Conservation (phyloP, 2,329 filamentous ascomycete species). For the Colletotrichum lentis region DNA sequence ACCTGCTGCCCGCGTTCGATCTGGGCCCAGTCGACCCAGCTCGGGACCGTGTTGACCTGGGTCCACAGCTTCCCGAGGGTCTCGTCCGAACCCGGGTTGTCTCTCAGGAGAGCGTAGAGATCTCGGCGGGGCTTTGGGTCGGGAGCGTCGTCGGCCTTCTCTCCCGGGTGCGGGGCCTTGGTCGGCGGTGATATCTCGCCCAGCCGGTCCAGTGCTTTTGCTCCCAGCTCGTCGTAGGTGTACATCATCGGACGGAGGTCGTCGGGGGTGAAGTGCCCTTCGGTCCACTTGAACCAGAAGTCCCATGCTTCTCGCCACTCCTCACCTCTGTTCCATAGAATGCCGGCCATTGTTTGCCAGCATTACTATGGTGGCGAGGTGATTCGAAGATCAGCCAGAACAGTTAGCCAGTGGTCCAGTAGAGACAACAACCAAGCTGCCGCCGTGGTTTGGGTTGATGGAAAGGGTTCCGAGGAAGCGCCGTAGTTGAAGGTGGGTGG, state of each 20-base stretch:
- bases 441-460: background rate
- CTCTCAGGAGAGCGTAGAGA: conserved; percentile 68
- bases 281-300: conserved; percentile 74
- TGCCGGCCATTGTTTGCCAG: conserved; percentile 27
- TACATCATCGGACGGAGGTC: conserved; percentile 68
- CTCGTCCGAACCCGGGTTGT: conserved; percentile 65
- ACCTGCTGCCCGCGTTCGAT: conserved; percentile 77
- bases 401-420: background rate
- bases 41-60: conserved; percentile 75
- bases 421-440: background rate
- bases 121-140: conserved; percentile 57
- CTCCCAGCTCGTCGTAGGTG: conserved; percentile 73
- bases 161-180: conserved; percentile 44
- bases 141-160: conserved; percentile 45
- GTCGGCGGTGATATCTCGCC: conserved; percentile 65
- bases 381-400: background rate
- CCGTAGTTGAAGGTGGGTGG: background rate
- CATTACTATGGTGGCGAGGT: background rate
- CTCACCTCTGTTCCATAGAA: conserved; percentile 32
- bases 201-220: conserved; percentile 70
- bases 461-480: background rate
- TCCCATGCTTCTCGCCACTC: conserved; percentile 59
- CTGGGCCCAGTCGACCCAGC: conserved; percentile 82
- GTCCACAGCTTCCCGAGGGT: conserved; percentile 67
- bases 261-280: conserved; percentile 67